Conservation (phyloP, 2,329 filamentous ascomycete species). For the Colletotrichum tropicicola region DNA sequence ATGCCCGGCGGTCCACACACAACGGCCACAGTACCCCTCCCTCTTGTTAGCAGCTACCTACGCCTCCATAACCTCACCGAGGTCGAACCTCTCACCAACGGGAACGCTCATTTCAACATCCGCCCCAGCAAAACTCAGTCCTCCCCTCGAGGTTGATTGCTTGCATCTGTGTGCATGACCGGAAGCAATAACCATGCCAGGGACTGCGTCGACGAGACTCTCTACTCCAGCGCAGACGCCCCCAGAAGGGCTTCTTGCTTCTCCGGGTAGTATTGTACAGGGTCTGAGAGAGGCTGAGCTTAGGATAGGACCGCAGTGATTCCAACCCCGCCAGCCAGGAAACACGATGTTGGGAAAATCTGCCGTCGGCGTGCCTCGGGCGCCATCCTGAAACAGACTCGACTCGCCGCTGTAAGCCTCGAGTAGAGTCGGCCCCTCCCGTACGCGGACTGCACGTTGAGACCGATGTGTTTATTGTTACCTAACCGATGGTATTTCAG, state of each 20-base stretch:
- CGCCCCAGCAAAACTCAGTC: conserved; percentile 21
- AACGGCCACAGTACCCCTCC: conserved; percentile 34
- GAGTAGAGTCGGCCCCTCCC: conserved; percentile 29
- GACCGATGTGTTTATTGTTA: background rate
- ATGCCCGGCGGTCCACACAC: conserved; percentile 40
- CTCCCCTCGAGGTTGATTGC: background rate
- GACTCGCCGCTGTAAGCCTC: conserved; percentile 33
- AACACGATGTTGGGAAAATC: conserved; percentile 37
- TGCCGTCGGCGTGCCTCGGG: conserved; percentile 29
- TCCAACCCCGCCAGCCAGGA: conserved; percentile 43
- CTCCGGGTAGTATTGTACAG: conserved; percentile 34
- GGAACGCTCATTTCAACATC: conserved; percentile 32
- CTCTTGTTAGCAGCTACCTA: conserved; percentile 32
- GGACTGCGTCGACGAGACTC: conserved; percentile 36
- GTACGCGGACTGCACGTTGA: no score
- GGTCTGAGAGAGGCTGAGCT: conserved; percentile 33
- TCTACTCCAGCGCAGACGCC: conserved; percentile 33
- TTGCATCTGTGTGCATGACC: background rate
- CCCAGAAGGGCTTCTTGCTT: conserved; percentile 40
- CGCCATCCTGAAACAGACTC: conserved; percentile 36
- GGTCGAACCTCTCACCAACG: conserved; percentile 35
- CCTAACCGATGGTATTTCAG: conserved; percentile 38
- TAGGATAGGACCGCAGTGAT: conserved; percentile 40
- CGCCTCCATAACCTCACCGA: conserved; percentile 33
- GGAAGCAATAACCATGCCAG: conserved; percentile 32